phyloP scores from a whole-genome alignment of 495 filamentous ascomycete genomes.

The Niebla homalea region DNA sequence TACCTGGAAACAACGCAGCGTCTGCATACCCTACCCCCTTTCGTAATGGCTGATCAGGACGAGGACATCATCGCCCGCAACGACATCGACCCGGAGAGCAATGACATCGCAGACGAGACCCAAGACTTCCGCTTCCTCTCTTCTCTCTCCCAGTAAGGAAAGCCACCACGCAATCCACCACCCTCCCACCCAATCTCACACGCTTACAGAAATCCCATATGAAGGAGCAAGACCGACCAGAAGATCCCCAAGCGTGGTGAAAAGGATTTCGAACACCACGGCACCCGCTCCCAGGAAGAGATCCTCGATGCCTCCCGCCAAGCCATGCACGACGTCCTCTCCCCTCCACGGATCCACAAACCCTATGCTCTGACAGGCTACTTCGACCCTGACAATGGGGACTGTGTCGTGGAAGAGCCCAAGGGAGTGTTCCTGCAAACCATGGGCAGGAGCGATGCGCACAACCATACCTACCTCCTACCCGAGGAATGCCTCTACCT shows the following conservation, averaged over 20 bases:
- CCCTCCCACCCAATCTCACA: background rate
- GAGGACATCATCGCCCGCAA: conserved; percentile 2
- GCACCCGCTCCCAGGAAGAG: conserved; percentile 62
- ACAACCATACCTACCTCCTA: conserved; percentile 60
- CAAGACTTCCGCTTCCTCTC: conserved; percentile 78
- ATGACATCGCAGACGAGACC: conserved; percentile 64
- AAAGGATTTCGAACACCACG: conserved; percentile 94
- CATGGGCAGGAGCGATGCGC: conserved; percentile 43
- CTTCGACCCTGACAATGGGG: conserved; percentile 35
- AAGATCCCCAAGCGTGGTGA: conserved; percentile 66
- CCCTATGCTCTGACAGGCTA: conserved; percentile 40
- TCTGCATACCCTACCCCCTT: no score
- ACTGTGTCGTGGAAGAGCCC: conserved; percentile 25
- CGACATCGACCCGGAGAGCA: conserved; percentile 27
- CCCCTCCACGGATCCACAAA: conserved; percentile 51
- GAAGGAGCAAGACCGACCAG: conserved; percentile 17
- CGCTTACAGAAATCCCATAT: background rate
- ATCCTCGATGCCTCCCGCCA: conserved; percentile 66
- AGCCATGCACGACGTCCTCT: conserved; percentile 83
- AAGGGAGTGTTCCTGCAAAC: conserved; percentile 42
- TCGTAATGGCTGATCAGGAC: conserved; percentile 10
- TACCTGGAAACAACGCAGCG: no score
- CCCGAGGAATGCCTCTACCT: conserved; percentile 87
- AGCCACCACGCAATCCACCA: background rate
- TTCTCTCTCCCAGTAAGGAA: conserved; percentile 38